Base-by-base conservation (phyloP, 108 stramenopile genomes). In the Craspedostauros australis region DNA sequence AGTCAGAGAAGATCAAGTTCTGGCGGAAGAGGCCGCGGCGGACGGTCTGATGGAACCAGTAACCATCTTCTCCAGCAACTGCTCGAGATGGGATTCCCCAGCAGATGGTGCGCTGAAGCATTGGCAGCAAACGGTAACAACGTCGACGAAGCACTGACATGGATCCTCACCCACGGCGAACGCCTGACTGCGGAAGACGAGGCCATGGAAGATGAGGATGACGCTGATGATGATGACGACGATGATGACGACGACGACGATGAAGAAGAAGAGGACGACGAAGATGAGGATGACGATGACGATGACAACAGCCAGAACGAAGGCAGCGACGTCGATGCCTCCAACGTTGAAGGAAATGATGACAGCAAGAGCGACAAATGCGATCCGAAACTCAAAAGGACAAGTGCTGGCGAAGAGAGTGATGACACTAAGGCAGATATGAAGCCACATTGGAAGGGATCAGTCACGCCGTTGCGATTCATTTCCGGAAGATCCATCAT, bases 51-150 rank as follows among this genome's bases (percentile, higher is more conserved):
- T 28, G 43, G 34, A 3, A 28, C 46, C 16, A 57, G 78, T 26
- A 79, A 56, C 27, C 80, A 86, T 40, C 57, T 86, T 28, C 66
- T 94, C 36, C 76, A 73, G 29, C 94, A 97, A 54, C 77, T 97
- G 16, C 72, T 91, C 20, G 96, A 97, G 61, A 97, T 97, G 94
- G 96, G 96, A 21, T 97, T 97, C 57, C 96, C 96, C 6, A 68
- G 81, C 16, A 79, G 81, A 62, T 97, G 93, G 91, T 95, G 96
- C 58, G 69, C 76, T 5, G 84, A 89, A 58, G 95, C 96, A 5
- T 71, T 97, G 9, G 79, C 83, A 16, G 88, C 86, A 22, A 95
- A 86, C 1, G 82, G 88, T 33, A 84, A 92, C 43, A 89, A 95
- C 72, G 85, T 97, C 12, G 95, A 97, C 30, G 91, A 93, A 34